Evolutionary conservation across 306 rosid genomes (phyloP), one percentile per base, ranked within the genome.

Genomic region (Heteromeles arbutifolia): DNA sequence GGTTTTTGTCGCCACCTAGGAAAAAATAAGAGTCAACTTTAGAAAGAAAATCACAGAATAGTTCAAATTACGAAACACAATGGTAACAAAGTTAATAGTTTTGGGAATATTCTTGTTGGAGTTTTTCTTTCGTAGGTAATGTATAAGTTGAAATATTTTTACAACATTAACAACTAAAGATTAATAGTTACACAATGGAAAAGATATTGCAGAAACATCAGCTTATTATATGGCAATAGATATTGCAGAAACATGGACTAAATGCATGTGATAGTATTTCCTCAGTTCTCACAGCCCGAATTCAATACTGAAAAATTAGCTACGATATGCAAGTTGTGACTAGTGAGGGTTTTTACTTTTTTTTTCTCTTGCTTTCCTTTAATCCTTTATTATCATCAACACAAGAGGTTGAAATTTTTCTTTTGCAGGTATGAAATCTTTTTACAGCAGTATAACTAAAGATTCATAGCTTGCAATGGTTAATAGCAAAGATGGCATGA

Each of bases 1-100:
- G 3, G 99, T 95, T 91, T 92, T 95, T 3, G 97, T 89, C 43
- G 99, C 97, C 88, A 95, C 99, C 99, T 95, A 81, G 66, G 82
- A 75, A 78, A 72, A 77, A 65, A 79, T 71, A 77, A 73, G 52
- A 70, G 39, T 25, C 67, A 24, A 31, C 39, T 25, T 82, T 73
- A 70, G 75, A 34, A 68, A 65, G 24, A 61, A 52, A 48, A 34
- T 50, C 53, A 70, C 24, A 32, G 8, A 11, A 17, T 70, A 77
- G 72, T 37, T 43, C 65, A 28, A 73, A 41, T 56, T 39, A 39
- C 29, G 12, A 77, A 73, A 29, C 68, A 54, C 48, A 34, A 32
- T 53, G 65, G 61, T 19, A 56, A 54, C 14, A 11, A 45, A 69
- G 21, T 45, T 14, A 45, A 64, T 5, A 69, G 37, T 61, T 45